Base-by-base conservation (phyloP, 1,284 basidiomycete genomes). In the Apiotrichum siamense region DNA sequence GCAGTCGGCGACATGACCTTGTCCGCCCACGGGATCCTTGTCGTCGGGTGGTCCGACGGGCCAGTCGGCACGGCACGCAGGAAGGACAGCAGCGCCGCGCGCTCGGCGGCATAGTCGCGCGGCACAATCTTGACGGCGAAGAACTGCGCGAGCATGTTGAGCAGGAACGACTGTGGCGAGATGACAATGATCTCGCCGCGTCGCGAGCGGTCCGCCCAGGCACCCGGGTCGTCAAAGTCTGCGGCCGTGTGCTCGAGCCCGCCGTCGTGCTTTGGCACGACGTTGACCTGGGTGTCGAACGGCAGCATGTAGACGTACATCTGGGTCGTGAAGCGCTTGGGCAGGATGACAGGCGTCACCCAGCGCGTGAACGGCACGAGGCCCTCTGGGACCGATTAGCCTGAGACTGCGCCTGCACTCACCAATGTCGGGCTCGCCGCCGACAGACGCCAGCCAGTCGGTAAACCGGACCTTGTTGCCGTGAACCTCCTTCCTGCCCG, bases 191-290 rank as follows among this genome's bases (percentile, higher is more conserved):
- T 41, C 10, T 52, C 48, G n/a, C 48, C 50, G 4, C 26, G 12
- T 15, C 26, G 44, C 4, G 50, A 48, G 10, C 33, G 29, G n/a
- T 25, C 25, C 9, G 37, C 15, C 55, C 55, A 57, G 9, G 32
- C 36, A 5, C 26, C 20, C 3, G 42, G 29, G 17, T 39, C 24
- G 23, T 36, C 48, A 33, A 45, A 53, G 31, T 50, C 50, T 7
- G 50, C 50, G 9, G 37, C 35, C 3, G 55, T 57, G 51, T 57
- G 55, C 38, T 57, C 55, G 13, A 57, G 48, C 2, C 55, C 55
- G 23, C 55, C 55, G 29, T 57, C 55, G 45, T 57, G 48, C 27
- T 41, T 36, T 7, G 51, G 35, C 13, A 21, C 24, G 20, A 41
- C 32, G 17, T 35, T 11, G 23, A 31, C n/a, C 31, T 35, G 39